Percentiles rank a stretch among this genome's conserved stretches.
Conservation (phyloP, 2,329 filamentous ascomycete genomes). For the Ophiocordyceps unilateralis region DNA sequence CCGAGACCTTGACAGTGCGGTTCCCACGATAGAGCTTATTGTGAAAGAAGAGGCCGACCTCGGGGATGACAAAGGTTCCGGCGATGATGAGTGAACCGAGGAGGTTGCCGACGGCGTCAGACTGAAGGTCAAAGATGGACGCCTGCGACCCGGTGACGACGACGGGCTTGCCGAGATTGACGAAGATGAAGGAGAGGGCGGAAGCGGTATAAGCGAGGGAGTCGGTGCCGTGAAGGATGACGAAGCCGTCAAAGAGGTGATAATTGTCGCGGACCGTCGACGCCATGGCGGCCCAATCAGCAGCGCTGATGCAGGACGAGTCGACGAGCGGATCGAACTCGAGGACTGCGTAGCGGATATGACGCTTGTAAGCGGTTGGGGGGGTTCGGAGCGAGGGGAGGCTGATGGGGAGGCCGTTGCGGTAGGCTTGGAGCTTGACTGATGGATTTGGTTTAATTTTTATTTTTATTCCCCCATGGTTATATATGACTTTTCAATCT, state of each 20-base stretch:
- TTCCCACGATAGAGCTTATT: constrained; percentile 82
- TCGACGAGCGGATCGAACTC: constrained; percentile 78
- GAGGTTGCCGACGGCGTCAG: constrained; percentile 80
- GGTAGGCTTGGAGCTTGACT: constrained; percentile 33
- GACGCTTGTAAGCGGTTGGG: constrained; percentile 59
- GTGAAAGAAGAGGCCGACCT: constrained; percentile 89
- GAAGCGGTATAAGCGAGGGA: constrained; percentile 80
- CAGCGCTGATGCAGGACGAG: constrained; percentile 75
- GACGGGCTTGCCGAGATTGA: constrained; percentile 79
- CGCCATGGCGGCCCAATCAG: constrained; percentile 75
- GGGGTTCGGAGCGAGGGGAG: constrained; percentile 65
- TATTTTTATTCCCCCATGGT: no score
- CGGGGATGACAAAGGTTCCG: constrained; percentile 81
- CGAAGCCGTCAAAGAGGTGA: constrained; percentile 75
- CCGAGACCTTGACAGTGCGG: constrained; percentile 72
- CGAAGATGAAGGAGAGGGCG: constrained; percentile 83
- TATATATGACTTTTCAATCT: no score
- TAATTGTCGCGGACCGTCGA: constrained; percentile 70
- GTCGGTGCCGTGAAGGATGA: constrained; percentile 81
- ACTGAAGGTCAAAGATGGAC: constrained; percentile 79
- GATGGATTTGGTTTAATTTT: no score
- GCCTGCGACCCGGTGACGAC: constrained; percentile 72
- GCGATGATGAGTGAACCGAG: constrained; percentile 78
- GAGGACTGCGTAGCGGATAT: constrained; percentile 67
- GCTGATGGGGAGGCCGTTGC: constrained; percentile 27